Evolutionary conservation across 345 rosid species (phyloP).

Genomic region (Eucalyptus virginea): DNA sequence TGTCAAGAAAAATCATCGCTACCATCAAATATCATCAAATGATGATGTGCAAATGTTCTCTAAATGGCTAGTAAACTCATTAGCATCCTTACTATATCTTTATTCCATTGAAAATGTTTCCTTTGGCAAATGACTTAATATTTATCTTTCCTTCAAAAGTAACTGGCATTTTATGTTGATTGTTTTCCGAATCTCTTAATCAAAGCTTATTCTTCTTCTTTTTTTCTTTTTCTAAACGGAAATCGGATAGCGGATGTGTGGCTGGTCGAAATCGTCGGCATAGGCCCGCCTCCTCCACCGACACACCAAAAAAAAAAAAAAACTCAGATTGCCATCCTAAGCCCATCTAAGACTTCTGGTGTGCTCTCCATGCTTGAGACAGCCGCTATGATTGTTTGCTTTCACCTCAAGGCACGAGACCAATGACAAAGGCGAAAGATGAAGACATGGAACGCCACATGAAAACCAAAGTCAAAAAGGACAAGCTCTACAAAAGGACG

Average conservation of each 20-base stretch:
- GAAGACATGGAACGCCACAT: background rate
- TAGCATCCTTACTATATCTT: background rate
- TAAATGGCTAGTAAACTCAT: background rate
- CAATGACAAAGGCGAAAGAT: background rate
- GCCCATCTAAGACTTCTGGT: background rate
- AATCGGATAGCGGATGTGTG: background rate
- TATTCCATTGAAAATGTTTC: background rate
- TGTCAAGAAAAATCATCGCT: background rate
- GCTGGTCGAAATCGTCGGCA: background rate
- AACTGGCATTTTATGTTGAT: background rate
- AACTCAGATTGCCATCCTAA: background rate
- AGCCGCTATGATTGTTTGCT: background rate
- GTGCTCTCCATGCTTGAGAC: background rate
- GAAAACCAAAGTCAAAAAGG: background rate
- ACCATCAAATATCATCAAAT: background rate
- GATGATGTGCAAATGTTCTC: background rate
- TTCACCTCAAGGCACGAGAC: background rate
- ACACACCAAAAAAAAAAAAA: background rate
- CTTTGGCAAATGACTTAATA: background rate
- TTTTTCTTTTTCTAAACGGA: fast-evolving
- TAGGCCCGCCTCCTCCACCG: background rate
- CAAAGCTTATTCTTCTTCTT: fast-evolving
- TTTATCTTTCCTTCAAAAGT: fast-evolving
- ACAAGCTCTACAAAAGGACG: background rate
- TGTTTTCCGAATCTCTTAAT: background rate